These are phyloP conservation scores for Candida boleticola DNA, from an alignment of 805 yeast genomes.

Conservation along the genomic window DNA sequence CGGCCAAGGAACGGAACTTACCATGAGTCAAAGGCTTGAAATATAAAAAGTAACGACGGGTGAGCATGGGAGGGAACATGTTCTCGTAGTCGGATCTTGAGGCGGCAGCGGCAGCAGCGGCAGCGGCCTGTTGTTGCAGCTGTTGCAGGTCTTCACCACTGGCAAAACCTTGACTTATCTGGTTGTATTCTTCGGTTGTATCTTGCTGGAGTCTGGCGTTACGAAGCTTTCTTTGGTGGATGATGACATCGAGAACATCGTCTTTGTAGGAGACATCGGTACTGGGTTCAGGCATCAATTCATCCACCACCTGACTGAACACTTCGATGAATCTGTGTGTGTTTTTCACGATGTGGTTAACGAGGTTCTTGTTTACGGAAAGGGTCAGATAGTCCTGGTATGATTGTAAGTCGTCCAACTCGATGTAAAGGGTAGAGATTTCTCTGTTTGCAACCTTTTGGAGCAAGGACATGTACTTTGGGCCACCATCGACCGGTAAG, in stretches of 20 bases:
- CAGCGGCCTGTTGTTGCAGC: conserved; percentile 16
- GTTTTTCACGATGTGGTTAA: conserved; percentile 64
- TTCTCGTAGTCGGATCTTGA: conserved; percentile 26
- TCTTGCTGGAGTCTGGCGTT: conserved; percentile 73
- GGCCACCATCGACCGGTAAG: conserved; percentile 37
- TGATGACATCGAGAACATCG: conserved; percentile 88
- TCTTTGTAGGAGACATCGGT: conserved; percentile 75
- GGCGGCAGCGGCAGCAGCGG: conserved; percentile 16
- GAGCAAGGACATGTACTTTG: conserved; percentile 72
- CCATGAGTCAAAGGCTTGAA: conserved; percentile 67
- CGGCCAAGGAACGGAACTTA: conserved; percentile 65
- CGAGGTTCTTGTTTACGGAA: conserved; percentile 27
- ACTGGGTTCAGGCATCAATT: conserved; percentile 83
- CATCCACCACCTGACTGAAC: conserved; percentile 73
- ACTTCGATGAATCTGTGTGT: conserved; percentile 78
- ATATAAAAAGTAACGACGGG: conserved; percentile 83
- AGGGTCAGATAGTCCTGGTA: conserved; percentile 52
- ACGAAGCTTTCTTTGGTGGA: conserved; percentile 84
- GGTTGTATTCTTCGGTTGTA: conserved; percentile 55
- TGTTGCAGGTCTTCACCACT: conserved; percentile 8
- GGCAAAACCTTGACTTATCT: conserved; percentile 36
- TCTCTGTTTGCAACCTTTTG: conserved; percentile 87
- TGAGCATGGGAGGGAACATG: conserved; percentile 79
- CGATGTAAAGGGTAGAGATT: conserved; percentile 61
- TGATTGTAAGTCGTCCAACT: conserved; percentile 76